These are phyloP conservation scores for Betula pendula DNA, from an alignment of 306 rosid species.

Conservation along the genomic window DNA sequence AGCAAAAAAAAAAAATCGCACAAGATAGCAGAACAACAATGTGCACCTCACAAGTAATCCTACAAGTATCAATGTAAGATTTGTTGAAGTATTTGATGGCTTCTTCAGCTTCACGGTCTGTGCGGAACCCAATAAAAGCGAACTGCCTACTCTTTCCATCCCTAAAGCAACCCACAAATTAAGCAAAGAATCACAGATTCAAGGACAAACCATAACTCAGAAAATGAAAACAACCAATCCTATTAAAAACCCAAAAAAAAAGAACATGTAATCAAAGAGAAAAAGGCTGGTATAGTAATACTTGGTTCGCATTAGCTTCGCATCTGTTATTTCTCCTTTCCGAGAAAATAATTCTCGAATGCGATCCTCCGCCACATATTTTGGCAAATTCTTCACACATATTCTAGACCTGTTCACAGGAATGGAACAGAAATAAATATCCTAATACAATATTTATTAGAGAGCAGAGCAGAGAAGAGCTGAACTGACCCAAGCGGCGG, in stretches of 20 bases:
- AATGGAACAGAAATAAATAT: not conserved
- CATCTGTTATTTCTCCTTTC: slow-evolving; percentile 86
- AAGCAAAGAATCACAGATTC: not conserved
- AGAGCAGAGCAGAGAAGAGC: not conserved
- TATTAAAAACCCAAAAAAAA: not conserved
- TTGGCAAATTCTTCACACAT: slow-evolving; percentile 82
- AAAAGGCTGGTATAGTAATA: slow-evolving; percentile 27
- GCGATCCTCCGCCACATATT: slow-evolving; percentile 52
- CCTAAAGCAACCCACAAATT: slow-evolving; percentile 32
- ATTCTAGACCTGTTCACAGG: slow-evolving; percentile 70
- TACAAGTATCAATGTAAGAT: slow-evolving; percentile 53
- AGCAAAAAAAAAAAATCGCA: not conserved
- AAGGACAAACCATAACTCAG: not conserved
- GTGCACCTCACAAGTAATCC: slow-evolving; percentile 75
- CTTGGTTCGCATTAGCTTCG: slow-evolving; percentile 78
- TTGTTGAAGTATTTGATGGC: slow-evolving; percentile 71
- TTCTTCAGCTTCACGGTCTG: slow-evolving; percentile 61
- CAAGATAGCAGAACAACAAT: slow-evolving; percentile 7
- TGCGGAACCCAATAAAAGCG: slow-evolving; percentile 78
- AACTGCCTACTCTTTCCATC: slow-evolving; percentile 79
- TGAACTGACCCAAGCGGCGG: slow-evolving; percentile 4
- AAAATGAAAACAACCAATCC: not conserved
- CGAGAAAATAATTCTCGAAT: slow-evolving; percentile 61
- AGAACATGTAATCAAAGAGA: not conserved
- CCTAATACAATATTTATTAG: not conserved